Evolutionary conservation across 495 filamentous ascomycete genomes (phyloP).

Genomic region (Sporormia fimetaria): DNA sequence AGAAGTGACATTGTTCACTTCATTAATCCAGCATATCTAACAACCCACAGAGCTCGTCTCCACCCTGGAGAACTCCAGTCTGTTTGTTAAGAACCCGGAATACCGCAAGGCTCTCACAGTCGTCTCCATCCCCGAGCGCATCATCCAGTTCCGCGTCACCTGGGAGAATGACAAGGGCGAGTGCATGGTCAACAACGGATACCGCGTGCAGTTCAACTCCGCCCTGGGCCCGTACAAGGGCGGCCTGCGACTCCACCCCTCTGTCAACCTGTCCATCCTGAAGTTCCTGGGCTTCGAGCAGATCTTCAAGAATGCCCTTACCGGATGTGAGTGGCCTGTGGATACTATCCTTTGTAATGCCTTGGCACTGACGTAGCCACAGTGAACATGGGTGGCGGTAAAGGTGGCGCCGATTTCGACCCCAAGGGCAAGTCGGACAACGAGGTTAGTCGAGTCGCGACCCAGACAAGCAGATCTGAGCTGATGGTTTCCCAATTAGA

Average conservation of each 20-base stretch:
- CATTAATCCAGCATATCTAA: neutral
- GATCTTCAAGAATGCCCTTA: slow-evolving; percentile 99
- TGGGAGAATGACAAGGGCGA: slow-evolving; percentile 91
- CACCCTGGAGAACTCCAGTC: slow-evolving; percentile 82
- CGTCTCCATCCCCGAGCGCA: slow-evolving; percentile 83
- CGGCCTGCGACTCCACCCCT: slow-evolving; percentile 88
- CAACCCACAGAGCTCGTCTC: slow-evolving; percentile 65
- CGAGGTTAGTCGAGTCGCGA: no score
- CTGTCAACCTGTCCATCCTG: slow-evolving; percentile 92
- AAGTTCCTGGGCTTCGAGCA: slow-evolving; percentile 99
- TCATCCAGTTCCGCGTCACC: slow-evolving; percentile 93
- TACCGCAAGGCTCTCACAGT: slow-evolving; percentile 83
- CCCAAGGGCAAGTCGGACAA: slow-evolving; percentile 96
- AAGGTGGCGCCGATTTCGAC: slow-evolving; percentile 98
- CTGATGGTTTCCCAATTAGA: no score
- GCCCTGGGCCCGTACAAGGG: slow-evolving; percentile 98
- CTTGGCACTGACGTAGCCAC: slow-evolving; percentile 2
- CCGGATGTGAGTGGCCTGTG: slow-evolving; percentile 66
- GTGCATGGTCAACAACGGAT: slow-evolving; percentile 90
- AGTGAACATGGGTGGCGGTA: slow-evolving; percentile 97
- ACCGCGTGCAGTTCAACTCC: slow-evolving; percentile 97
- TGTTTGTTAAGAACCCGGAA: slow-evolving; percentile 89
- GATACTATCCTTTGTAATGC: neutral
- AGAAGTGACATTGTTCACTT: no score
- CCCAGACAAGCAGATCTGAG: no score